Evolutionary conservation across 495 filamentous ascomycete genomes (phyloP).

Genomic region (Aspergillus asperescens): DNA sequence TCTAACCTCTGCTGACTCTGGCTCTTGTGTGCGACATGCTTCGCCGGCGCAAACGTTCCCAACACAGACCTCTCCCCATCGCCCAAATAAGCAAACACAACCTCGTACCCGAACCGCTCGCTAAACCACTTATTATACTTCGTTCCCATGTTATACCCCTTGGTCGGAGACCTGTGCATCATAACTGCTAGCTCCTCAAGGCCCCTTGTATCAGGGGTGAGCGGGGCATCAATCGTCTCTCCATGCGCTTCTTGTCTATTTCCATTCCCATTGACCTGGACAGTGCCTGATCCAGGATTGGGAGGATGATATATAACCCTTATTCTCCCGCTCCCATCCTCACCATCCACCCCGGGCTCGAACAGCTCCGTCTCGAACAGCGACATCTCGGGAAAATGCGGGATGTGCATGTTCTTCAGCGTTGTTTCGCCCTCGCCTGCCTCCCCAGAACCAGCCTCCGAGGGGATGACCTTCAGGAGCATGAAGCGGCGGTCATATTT

Average conservation of each 20-base stretch:
- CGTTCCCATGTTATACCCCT: slow-evolving; percentile 61
- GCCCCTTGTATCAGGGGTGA: slow-evolving; percentile 48
- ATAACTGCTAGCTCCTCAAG: slow-evolving; percentile 50
- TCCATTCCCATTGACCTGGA: not conserved
- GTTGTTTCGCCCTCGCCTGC: slow-evolving; percentile 3
- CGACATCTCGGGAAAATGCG: slow-evolving; percentile 56
- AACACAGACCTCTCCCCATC: slow-evolving; percentile 52
- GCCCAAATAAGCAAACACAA: slow-evolving; percentile 66
- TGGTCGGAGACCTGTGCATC: slow-evolving; percentile 60
- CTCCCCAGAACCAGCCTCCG: too few relatives aligned
- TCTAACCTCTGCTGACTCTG: not conserved
- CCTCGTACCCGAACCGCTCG: slow-evolving; percentile 59
- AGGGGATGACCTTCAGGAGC: slow-evolving; percentile 53
- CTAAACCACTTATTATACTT: slow-evolving; percentile 71
- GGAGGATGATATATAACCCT: not conserved
- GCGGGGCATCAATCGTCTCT: slow-evolving; percentile 49
- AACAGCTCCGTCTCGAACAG: slow-evolving; percentile 61
- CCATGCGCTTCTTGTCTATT: not conserved
- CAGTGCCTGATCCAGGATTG: not conserved
- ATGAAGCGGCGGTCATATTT: slow-evolving; percentile 74
- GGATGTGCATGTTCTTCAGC: slow-evolving; percentile 64
- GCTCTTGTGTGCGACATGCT: slow-evolving; percentile 18
- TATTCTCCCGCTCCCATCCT: not conserved
- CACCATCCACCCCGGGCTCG: slow-evolving; percentile 21
- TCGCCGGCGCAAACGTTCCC: slow-evolving; percentile 47